Evolutionary conservation across 108 stramenopile genomes (phyloP).

Genomic region (Nannochloropsis salina): DNA sequence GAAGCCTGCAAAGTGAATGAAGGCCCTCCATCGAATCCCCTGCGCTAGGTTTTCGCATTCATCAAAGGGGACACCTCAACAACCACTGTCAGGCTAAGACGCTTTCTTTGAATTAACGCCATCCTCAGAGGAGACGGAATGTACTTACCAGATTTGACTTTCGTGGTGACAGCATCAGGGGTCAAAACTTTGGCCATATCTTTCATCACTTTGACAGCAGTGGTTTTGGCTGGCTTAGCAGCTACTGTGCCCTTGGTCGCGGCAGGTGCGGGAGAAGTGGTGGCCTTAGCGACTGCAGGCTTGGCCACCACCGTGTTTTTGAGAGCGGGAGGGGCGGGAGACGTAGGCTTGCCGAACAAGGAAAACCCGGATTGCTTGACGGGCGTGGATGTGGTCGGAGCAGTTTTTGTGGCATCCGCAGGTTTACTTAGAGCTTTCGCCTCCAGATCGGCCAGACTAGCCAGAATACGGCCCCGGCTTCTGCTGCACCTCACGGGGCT

Average conservation of each 20-base stretch:
- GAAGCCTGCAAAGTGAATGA: no score
- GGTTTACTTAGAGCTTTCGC: neutral
- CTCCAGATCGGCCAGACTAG: neutral
- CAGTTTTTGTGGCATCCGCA: neutral
- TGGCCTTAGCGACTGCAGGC: neutral
- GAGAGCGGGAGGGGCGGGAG: neutral
- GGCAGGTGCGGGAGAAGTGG: neutral
- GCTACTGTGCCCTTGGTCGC: neutral
- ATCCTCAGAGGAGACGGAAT: neutral
- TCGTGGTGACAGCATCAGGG: neutral
- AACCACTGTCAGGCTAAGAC: no score
- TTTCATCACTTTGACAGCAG: neutral
- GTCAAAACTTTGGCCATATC: conserved; percentile 16
- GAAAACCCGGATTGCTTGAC: neutral
- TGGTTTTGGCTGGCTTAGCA: neutral
- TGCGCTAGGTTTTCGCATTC: conserved; percentile 18
- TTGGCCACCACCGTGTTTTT: neutral
- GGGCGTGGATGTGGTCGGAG: neutral
- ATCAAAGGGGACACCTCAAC: neutral
- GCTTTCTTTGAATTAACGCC: no score
- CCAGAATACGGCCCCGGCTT: neutral
- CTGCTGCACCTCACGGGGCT: neutral
- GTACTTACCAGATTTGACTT: neutral
- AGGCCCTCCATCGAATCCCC: conserved; percentile 9
- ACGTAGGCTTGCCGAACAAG: neutral